phyloP scores from a whole-genome alignment of 352 stramenopile species.

The Globisporangium solare region DNA sequence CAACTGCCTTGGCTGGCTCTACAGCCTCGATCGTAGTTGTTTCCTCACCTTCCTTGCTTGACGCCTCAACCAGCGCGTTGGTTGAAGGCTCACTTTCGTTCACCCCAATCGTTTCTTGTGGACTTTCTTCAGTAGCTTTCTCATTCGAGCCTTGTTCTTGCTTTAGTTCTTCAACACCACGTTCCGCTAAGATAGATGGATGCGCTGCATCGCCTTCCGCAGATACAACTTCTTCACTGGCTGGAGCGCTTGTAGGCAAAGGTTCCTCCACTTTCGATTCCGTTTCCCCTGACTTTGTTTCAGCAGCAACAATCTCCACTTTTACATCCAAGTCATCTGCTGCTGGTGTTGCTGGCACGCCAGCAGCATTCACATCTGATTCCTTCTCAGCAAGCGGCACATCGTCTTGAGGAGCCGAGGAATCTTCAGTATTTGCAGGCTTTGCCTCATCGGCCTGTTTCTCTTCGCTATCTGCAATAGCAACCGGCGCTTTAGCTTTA shows the following conservation, averaged over 20 bases:
- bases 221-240: slow-evolving; percentile 1
- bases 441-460: slow-evolving; percentile 3
- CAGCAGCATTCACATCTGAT: no score
- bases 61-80: no score
- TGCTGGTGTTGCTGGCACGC: no score
- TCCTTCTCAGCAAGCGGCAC: background rate
- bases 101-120: slow-evolving; percentile 12
- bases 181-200: background rate
- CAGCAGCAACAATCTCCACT: background rate
- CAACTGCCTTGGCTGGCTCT: no score
- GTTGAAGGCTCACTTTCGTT: slow-evolving; percentile 19
- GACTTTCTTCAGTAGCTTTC: slow-evolving; percentile 5
- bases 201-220: background rate
- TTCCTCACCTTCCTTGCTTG: no score
- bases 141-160: slow-evolving; percentile 15
- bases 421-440: background rate
- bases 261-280: slow-evolving; percentile 1
- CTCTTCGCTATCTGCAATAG: background rate
- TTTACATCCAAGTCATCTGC: background rate
- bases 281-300: background rate
- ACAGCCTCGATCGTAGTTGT: no score
- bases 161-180: slow-evolving; percentile 8
- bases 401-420: background rate
- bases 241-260: background rate
- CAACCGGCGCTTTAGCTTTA: slow-evolving; percentile 1